Percentiles rank a stretch among this genome's conserved stretches.
Conservation (phyloP, 2,329 filamentous ascomycete species). For the Hypoxylon sp. region DNA sequence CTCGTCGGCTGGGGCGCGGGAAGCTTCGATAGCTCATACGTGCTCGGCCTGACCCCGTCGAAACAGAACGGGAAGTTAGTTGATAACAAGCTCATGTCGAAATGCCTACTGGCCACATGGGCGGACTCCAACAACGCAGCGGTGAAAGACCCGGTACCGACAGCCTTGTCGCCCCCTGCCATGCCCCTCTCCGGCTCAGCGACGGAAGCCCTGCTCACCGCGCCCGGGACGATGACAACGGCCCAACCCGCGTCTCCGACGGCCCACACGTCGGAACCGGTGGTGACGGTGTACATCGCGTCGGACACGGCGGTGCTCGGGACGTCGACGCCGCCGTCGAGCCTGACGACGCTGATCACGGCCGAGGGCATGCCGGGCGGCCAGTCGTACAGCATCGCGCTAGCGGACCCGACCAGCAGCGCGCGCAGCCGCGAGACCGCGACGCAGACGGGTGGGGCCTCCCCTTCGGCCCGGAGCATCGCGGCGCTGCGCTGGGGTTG, state of each 20-base stretch:
- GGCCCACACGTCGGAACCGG: constrained; percentile 3
- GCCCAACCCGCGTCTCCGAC: background rate
- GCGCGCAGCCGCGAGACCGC: background rate
- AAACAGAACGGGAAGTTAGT: constrained; percentile 43
- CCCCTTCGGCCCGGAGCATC: background rate
- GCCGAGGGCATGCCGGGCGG: constrained; percentile 26
- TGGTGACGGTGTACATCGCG: constrained; percentile 21
- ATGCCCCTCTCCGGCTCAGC: background rate
- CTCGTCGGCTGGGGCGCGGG: constrained; percentile 58
- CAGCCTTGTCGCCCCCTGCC: background rate
- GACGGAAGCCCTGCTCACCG: background rate
- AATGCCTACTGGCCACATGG: constrained; percentile 53
- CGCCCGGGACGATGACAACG: background rate
- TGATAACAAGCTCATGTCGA: constrained; percentile 53
- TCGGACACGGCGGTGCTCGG: constrained; percentile 9
- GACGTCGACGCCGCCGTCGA: constrained; percentile 14
- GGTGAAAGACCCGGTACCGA: background rate
- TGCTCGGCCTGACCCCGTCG: constrained; percentile 54
- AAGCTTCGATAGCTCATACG: constrained; percentile 52
- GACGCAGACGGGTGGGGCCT: constrained; percentile 5
- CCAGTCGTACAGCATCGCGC: constrained; percentile 21
- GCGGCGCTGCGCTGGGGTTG: constrained; percentile 8
- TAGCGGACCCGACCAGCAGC: constrained; percentile 11
- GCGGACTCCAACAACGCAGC: constrained; percentile 28
- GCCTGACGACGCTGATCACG: constrained; percentile 26